Conservation (phyloP, 2,329 filamentous ascomycete genomes). For the Venturiaceae sp. region DNA sequence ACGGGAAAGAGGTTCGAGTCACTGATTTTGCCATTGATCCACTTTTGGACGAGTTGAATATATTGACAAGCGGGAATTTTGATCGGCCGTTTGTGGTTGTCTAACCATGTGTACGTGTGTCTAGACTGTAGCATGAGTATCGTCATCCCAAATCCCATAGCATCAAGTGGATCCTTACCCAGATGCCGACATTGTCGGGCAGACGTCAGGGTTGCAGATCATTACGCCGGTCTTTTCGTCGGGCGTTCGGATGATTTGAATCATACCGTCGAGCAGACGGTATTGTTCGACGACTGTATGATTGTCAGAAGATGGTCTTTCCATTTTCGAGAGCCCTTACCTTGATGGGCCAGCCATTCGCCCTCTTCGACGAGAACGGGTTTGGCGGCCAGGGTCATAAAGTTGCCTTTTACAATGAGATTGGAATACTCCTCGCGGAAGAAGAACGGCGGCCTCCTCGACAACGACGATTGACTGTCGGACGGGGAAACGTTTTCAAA, state of each 20-base stretch:
- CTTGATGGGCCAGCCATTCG: conserved; percentile 93
- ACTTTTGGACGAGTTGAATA: conserved; percentile 91
- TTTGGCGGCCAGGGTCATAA: conserved; percentile 87
- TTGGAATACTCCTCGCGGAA: conserved; percentile 66
- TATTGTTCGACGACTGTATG: conserved; percentile 80
- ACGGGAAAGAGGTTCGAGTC: conserved; percentile 86
- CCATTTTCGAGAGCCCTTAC: conserved; percentile 38
- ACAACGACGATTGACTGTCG: conserved; percentile 32
- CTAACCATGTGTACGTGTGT: conserved; percentile 94
- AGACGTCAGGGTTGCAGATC: conserved; percentile 76
- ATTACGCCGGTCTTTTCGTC: conserved; percentile 64
- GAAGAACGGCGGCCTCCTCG: conserved; percentile 63
- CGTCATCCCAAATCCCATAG: neutral
- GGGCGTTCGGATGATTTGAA: conserved; percentile 77
- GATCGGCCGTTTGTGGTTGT: conserved; percentile 75
- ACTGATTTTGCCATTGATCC: conserved; percentile 93
- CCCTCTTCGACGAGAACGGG: conserved; percentile 89
- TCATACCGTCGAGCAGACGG: conserved; percentile 78
- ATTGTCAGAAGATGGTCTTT: neutral
- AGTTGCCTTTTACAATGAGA: conserved; percentile 93
- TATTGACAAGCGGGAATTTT: conserved; percentile 90
- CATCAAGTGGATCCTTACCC: conserved; percentile 48
- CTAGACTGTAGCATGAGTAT: conserved; percentile 39
- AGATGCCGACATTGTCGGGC: conserved; percentile 90
- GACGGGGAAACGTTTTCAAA: conserved; percentile 49